Conservation (phyloP, 805 yeast genomes). For the Candida methanosorbosa region DNA sequence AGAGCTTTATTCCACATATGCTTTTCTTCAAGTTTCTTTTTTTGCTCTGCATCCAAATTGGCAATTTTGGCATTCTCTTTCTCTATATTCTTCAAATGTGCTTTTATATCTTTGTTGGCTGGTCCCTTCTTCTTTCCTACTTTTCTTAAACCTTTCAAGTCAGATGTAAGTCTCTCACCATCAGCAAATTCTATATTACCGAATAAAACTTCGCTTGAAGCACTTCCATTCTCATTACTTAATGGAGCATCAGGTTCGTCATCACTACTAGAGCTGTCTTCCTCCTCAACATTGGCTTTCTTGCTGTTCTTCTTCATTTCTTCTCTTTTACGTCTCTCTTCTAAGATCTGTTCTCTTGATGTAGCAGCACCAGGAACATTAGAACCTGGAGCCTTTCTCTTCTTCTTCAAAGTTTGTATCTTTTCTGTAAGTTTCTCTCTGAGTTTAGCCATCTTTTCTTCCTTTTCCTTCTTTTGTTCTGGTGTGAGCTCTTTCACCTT, state of each 20-base stretch:
- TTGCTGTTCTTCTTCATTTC: conserved; percentile 25
- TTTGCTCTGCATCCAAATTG: conserved; percentile 50
- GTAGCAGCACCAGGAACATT: conserved; percentile 73
- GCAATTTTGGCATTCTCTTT: conserved; percentile 59
- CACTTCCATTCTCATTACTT: conserved; percentile 24
- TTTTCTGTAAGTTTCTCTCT: conserved; percentile 73
- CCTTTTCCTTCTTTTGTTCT: conserved; percentile 41
- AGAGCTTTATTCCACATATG: conserved; percentile 80
- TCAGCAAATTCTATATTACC: conserved; percentile 78
- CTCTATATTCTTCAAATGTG: conserved; percentile 72
- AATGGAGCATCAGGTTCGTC: conserved; percentile 24
- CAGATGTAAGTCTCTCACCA: conserved; percentile 73
- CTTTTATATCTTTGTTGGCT: conserved; percentile 71
- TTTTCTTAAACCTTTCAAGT: conserved; percentile 49
- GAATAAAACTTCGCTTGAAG: conserved; percentile 48
- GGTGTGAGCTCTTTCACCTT: conserved; percentile 20
- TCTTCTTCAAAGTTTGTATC: conserved; percentile 61
- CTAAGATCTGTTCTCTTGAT: conserved; percentile 73
- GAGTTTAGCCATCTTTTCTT: conserved; percentile 54
- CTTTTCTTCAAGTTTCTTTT: conserved; percentile 55
- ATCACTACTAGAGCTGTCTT: conserved; percentile 31
- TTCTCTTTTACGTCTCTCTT: conserved; percentile 46
- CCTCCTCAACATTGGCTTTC: conserved; percentile 27
- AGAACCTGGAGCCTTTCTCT: conserved; percentile 88
- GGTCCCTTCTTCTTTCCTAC: conserved; percentile 71